Evolutionary conservation across 2,329 filamentous ascomycete species (phyloP).

Genomic region (Tolypocladium amazonense): DNA sequence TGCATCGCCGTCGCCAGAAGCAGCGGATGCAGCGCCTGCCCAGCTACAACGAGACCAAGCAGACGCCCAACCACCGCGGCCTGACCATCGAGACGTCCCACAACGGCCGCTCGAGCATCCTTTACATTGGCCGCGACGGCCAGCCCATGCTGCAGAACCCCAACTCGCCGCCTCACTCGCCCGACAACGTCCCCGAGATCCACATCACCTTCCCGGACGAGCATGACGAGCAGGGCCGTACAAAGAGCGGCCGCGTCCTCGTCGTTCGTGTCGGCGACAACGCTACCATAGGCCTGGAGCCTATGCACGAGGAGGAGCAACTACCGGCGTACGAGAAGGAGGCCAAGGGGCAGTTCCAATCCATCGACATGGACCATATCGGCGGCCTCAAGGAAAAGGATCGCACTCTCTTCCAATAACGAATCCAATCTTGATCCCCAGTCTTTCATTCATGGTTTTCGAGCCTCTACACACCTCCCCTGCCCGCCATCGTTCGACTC

Average conservation of each 20-base stretch:
- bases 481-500: neutral
- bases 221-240: slow-evolving; percentile 73
- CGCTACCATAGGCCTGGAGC: slow-evolving; percentile 77
- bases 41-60: slow-evolving; percentile 54
- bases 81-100: slow-evolving; percentile 48
- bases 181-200: slow-evolving; percentile 85
- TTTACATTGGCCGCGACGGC: slow-evolving; percentile 71
- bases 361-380: slow-evolving; percentile 87
- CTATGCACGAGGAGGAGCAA: slow-evolving; percentile 64
- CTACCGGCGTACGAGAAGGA: slow-evolving; percentile 85
- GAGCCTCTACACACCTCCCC: neutral
- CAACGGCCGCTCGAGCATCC: slow-evolving; percentile 54
- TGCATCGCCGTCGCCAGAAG: slow-evolving; percentile 51
- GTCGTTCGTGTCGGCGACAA: slow-evolving; percentile 85
- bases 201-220: slow-evolving; percentile 97
- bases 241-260: slow-evolving; percentile 77
- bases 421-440: neutral
- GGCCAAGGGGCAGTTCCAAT: slow-evolving; percentile 72
- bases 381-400: slow-evolving; percentile 92
- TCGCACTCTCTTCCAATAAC: slow-evolving; percentile 25
- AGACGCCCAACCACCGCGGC: slow-evolving; percentile 40
- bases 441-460: neutral
- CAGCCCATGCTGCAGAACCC: slow-evolving; percentile 66
- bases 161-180: slow-evolving; percentile 62
- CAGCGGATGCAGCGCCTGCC: slow-evolving; percentile 49